Conservation (phyloP, 495 filamentous ascomycete genomes). For the Hypoxylon intermedium region DNA sequence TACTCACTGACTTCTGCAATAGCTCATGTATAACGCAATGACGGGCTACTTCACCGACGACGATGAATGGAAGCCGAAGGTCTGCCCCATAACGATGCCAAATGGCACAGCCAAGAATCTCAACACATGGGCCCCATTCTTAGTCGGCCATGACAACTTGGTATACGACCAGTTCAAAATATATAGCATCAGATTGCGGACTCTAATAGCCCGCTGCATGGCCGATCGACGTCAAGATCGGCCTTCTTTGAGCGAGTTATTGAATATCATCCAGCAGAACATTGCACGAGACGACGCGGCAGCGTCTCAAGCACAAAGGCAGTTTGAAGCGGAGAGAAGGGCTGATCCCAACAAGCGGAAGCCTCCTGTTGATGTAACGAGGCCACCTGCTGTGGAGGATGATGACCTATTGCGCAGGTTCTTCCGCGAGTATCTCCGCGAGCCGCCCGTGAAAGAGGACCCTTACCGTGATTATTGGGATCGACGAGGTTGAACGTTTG, state of each 20-base stretch:
- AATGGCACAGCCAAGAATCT: constrained; percentile 9
- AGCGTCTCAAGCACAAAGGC: constrained; percentile 1
- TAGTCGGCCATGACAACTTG: constrained; percentile 7
- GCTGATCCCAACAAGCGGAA: not conserved
- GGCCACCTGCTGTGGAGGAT: constrained; percentile 16
- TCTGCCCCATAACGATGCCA: constrained; percentile 19
- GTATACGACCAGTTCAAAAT: constrained; percentile 3
- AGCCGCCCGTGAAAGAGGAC: constrained; percentile 8
- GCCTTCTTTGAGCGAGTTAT: constrained; percentile 11
- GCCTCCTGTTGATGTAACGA: constrained; percentile 5
- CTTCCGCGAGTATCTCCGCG: constrained; percentile 23
- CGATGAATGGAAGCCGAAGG: constrained; percentile 24
- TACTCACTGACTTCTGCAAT: not conserved
- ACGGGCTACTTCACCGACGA: constrained; percentile 17
- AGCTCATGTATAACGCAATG: constrained; percentile 31
- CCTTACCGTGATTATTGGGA: constrained; percentile 10
- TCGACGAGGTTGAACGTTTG: not conserved
- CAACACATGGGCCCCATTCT: constrained; percentile 25
- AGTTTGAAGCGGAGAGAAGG: not conserved
- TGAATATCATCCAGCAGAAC: constrained; percentile 1
- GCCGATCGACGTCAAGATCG: constrained; percentile 17
- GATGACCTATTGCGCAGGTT: constrained; percentile 17
- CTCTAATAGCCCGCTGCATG: constrained; percentile 34
- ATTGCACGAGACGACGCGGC: constrained; percentile 10
- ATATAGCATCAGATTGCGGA: constrained; percentile 12